These are phyloP conservation scores for Penicillium longicatenatum DNA, from an alignment of 495 filamentous ascomycete species.

Conservation along the genomic window DNA sequence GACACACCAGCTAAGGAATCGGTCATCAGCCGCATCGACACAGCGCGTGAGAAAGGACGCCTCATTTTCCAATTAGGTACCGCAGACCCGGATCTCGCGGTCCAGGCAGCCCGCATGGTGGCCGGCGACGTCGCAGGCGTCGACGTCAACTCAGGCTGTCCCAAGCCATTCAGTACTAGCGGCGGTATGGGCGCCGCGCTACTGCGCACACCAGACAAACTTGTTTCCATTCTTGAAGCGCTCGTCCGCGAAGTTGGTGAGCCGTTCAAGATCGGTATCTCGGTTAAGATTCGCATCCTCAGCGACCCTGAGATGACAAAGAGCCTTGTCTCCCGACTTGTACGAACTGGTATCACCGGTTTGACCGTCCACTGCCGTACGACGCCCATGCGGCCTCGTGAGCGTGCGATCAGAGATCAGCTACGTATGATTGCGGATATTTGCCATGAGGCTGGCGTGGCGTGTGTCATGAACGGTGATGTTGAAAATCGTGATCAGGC, in stretches of 20 bases:
- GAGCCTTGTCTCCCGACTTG: slow-evolving; percentile 70
- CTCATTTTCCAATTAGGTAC: slow-evolving; percentile 94
- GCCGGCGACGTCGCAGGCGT: slow-evolving; percentile 88
- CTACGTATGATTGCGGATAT: slow-evolving; percentile 75
- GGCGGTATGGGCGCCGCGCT: slow-evolving; percentile 96
- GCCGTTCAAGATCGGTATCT: slow-evolving; percentile 82
- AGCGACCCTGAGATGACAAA: slow-evolving; percentile 73
- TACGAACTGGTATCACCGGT: slow-evolving; percentile 84
- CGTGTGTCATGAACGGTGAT: slow-evolving; percentile 94
- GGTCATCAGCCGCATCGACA: slow-evolving; percentile 82
- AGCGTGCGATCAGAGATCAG: slow-evolving; percentile 84
- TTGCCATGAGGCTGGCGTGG: slow-evolving; percentile 80
- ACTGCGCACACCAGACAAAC: slow-evolving; percentile 75
- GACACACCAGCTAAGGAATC: slow-evolving; percentile 59
- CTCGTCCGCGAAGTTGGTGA: slow-evolving; percentile 77
- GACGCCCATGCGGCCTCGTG: slow-evolving; percentile 88
- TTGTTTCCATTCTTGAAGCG: slow-evolving; percentile 77
- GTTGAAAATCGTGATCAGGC: slow-evolving; percentile 71
- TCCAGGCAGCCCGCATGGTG: slow-evolving; percentile 79
- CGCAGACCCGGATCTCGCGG: slow-evolving; percentile 74
- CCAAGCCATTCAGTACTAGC: slow-evolving; percentile 89
- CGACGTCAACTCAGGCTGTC: slow-evolving; percentile 95
- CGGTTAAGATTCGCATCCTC: slow-evolving; percentile 91
- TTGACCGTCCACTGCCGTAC: slow-evolving; percentile 95
- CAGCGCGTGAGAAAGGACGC: slow-evolving; percentile 65